phyloP scores from a whole-genome alignment of 495 filamentous ascomycete genomes.

The Beverwykella pulmonaria region DNA sequence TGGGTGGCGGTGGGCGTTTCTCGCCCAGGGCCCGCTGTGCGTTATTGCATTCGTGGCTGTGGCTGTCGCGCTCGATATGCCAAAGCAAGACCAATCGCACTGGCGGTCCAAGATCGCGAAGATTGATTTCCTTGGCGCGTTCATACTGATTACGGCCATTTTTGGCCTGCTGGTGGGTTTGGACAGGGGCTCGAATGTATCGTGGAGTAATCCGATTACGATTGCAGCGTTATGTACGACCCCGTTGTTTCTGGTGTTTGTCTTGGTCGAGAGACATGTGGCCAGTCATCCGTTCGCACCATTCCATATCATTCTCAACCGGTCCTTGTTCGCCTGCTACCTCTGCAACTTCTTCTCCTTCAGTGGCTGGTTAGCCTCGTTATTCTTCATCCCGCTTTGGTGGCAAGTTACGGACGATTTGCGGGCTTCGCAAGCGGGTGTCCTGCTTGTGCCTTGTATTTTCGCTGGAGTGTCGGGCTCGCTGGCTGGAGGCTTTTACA shows the following conservation, averaged over 20 bases:
- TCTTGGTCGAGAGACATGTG: constrained; percentile 70
- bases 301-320: constrained; percentile 74
- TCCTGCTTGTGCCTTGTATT: constrained; percentile 70
- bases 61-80: constrained; percentile 63
- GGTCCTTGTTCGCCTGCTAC: constrained; percentile 68
- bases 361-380: constrained; percentile 61
- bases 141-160: constrained; percentile 67
- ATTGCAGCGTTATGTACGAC: constrained; percentile 60
- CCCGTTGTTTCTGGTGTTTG: constrained; percentile 66
- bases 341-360: constrained; percentile 78
- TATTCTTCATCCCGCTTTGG: constrained; percentile 81
- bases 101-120: constrained; percentile 69
- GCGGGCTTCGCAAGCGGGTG: constrained; percentile 65
- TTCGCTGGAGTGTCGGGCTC: constrained; percentile 66
- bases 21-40: constrained; percentile 71
- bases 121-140: constrained; percentile 79
- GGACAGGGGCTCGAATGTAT: constrained; percentile 75
- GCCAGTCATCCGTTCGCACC: constrained; percentile 80
- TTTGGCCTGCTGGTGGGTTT: constrained; percentile 73
- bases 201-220: constrained; percentile 64
- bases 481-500: constrained; percentile 67
- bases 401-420: constrained; percentile 74
- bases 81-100: constrained; percentile 55
- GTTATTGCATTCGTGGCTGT: constrained; percentile 68
- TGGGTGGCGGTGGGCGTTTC: constrained; percentile 84